Conservation (phyloP, 2,329 filamentous ascomycete genomes). For the Coniochaeta sp. region DNA sequence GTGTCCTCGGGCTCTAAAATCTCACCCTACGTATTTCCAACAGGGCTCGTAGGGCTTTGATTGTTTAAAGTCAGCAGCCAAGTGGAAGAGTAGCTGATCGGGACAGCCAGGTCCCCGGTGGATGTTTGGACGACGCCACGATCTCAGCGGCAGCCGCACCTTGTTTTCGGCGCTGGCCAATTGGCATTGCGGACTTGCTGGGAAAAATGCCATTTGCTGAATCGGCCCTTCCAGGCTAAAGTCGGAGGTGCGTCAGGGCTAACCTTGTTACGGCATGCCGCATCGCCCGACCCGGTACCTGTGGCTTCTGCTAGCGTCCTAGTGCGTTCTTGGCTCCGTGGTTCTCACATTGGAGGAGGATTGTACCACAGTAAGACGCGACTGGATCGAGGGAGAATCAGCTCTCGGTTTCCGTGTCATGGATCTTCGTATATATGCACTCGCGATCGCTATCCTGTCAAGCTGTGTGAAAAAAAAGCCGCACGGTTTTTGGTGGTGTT, state of each 20-base stretch:
- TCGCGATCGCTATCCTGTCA: too few relatives aligned
- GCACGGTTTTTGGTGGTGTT: too few relatives aligned
- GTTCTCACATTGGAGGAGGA: not conserved
- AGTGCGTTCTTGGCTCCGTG: not conserved
- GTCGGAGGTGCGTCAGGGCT: slow-evolving; percentile 9
- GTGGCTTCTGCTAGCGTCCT: not conserved
- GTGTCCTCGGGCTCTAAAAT: not conserved
- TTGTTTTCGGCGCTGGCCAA: slow-evolving; percentile 19
- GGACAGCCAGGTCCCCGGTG: not conserved
- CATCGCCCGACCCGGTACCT: not conserved
- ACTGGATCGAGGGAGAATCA: too few relatives aligned
- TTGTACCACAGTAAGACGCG: not conserved
- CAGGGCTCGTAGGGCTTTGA: not conserved
- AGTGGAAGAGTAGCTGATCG: too few relatives aligned
- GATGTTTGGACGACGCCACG: slow-evolving; percentile 2
- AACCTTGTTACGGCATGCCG: not conserved
- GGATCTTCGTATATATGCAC: not conserved
- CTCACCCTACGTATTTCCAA: not conserved
- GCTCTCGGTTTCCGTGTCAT: not conserved
- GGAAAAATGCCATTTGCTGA: slow-evolving; percentile 26
- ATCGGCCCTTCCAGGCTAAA: slow-evolving; percentile 37
- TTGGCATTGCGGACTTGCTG: slow-evolving; percentile 24
- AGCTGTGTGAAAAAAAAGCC: too few relatives aligned
- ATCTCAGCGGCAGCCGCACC: slow-evolving; percentile 17
- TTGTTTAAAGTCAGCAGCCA: too few relatives aligned